Evolutionary conservation across 192 early-diverging fungal species (phyloP), one percentile per base, ranked within the genome.

Genomic region (Chytriomyces confervae): DNA sequence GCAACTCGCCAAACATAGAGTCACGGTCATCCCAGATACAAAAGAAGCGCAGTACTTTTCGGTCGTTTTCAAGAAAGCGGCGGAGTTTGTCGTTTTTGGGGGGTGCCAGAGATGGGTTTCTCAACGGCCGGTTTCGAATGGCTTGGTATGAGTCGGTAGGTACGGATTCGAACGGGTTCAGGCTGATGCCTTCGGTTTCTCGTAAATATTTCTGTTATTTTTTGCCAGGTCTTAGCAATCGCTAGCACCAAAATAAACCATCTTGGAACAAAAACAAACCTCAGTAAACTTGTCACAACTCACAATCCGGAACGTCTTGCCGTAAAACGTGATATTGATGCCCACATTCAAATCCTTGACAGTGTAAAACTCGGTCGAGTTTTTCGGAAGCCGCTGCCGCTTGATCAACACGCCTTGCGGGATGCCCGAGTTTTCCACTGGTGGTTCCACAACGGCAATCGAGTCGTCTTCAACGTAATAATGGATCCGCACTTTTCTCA

Each of bases 401-500:
- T 90, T 91, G 80, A 91, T 90, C 62, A 91, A 78, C 36, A 90
- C 84, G 23, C 89, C 89, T 75, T 91, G 90, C 9, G 86, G 83
- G 76, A 91, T 91, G 2, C 89, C 88, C 36, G 66, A 75, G 78
- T 91, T 91, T 71, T 89, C 90, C 3, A 89, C 85, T 0, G 88
- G 89, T 7, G 90, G 90, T 74, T 91, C 90, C 27, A 88, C 84
- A 29, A 91, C 90, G 5, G 89, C 80, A 72, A 91, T 90, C 7
- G 89, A 88, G 76, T 91, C 88, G 78, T 91, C 90, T 79, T 91
- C 89, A 45, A 89, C 80, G 69, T 80, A 91, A 84, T 86, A 91
- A 36, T 84, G 80, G 62, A 91, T 89, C 11, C 84, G 62, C 6
- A 91, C 88, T 46, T 85, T 83, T 46, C 89, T 85, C 13, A 91